Base-by-base conservation (phyloP, 208 protist species). In the Zelonia costaricensis region DNA sequence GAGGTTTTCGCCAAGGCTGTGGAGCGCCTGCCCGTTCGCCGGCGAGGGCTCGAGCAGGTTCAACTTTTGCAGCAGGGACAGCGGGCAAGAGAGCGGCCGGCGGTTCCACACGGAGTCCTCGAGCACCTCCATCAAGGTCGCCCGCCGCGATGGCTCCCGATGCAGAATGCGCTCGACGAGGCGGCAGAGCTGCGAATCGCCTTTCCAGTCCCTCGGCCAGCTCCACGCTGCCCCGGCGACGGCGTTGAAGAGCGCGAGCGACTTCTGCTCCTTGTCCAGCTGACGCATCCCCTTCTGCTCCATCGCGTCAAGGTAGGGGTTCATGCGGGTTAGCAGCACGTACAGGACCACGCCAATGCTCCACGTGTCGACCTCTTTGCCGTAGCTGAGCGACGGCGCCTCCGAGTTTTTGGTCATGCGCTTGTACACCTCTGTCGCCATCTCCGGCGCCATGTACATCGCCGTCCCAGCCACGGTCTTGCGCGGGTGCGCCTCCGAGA, bases 391-490 rank as follows among this genome's bases (percentile, higher is more conserved):
- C 4, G 82, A 67, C 48, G 67, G 62, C 6, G 53, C 56, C 5
- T 86, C 74, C 10, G 61, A 55, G n/a, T 62, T 86, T 45, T 85
- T 82, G 0, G 78, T 82, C 77, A 92, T 78, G 3, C 85, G 84
- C 60, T 84, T 91, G 71, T 87, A 92, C 15, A 96, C 90, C 52
- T 91, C 86, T 8, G 76, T 73, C 12, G 88, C 88, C 73, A 96
- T 92, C 43, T 94, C 87, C 38, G 91, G 91, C 2, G 91, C 91
- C 91, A 96, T 96, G 74, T 96, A 96, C 83, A 93, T 91, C 20
- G 85, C 85, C 1, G 91, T 96, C 7, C 91, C 91, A 2, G 91
- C 91, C 20, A 96, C 87, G 0, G 91, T 96, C 66, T 92, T 94
- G 33, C 91, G 76, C 18, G 87, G 84, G 48, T 93, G 77, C 10